phyloP scores from a whole-genome alignment of 1,284 basidiomycete genomes.

The Lignosus rhinocerotis region DNA sequence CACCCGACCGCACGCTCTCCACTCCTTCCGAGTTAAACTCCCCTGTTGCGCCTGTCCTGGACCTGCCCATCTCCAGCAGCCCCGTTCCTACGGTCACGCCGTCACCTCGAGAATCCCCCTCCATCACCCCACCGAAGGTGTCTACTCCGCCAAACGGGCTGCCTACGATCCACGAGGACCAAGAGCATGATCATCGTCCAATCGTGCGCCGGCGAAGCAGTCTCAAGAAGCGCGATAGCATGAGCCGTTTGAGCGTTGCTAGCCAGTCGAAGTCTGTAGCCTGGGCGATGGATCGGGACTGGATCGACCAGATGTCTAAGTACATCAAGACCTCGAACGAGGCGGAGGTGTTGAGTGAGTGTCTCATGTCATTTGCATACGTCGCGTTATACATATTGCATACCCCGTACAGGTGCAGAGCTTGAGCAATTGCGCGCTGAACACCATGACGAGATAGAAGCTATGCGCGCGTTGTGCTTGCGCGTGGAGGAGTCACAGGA shows the following conservation, averaged over 20 bases:
- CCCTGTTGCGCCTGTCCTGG: conserved; percentile 17
- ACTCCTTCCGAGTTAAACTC: conserved; percentile 15
- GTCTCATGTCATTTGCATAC: neutral
- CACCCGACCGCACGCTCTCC: conserved; percentile 11
- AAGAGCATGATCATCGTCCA: conserved; percentile 27
- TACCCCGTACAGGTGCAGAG: conserved; percentile 43
- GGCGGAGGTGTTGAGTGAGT: conserved; percentile 57
- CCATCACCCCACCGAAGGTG: conserved; percentile 22
- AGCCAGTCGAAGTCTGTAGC: conserved; percentile 68
- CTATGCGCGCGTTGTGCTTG: conserved; percentile 53
- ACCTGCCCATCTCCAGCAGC: conserved; percentile 16
- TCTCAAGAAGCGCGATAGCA: conserved; percentile 51
- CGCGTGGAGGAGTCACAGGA: conserved; percentile 56
- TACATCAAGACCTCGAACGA: conserved; percentile 54
- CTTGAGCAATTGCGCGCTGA: conserved; percentile 55
- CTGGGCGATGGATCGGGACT: conserved; percentile 68
- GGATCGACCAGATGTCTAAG: conserved; percentile 54
- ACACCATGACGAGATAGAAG: conserved; percentile 60
- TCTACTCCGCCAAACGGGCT: conserved; percentile 30
- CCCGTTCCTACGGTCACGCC: conserved; percentile 12
- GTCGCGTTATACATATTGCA: neutral
- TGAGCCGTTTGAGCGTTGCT: conserved; percentile 48
- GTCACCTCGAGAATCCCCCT: conserved; percentile 10
- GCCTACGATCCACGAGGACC: conserved; percentile 32
- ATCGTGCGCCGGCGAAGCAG: conserved; percentile 58